Evolutionary conservation across 176 grass and related monocot genomes (phyloP), one percentile per base, ranked within the genome.

Genomic region (Guadua angustifolia): DNA sequence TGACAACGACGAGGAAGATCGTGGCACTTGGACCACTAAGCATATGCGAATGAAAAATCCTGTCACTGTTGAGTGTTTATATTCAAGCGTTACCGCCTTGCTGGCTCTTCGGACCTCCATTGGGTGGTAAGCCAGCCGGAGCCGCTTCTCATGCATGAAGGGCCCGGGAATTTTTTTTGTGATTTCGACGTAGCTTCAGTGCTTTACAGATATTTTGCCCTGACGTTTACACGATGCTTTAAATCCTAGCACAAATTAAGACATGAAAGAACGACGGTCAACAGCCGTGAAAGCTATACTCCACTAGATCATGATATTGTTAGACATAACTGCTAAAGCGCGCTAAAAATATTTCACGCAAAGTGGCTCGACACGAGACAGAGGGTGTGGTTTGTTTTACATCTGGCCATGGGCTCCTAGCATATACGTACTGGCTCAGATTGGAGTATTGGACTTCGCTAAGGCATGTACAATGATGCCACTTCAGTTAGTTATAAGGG

Each of bases 21-120:
- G 36, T 33, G 5, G 36, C 70, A 29, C 5, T 43, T 62, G 43
- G 29, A 29, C 52, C 43, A 19, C 49, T 21, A 64, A 64, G 32
- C 56, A 29, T 43, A 33, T 14, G 59, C 24, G 26, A n/a, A 36
- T 59, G 47, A 42, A 56, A 52, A 32, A 55, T 46, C 33, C 2
- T 55, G 63, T 52, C 43, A 4, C 42, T 63, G 32, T 44, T 10
- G 70, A 53, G 67, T 29, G 75, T 14, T 0, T 24, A 36, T 35
- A 36, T 12, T 35, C 39, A 73, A 66, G 59, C 60, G 66, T 26
- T 15, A 40, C 11, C 45, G 19, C 14, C 69, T 5, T 80, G 49
- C 5, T 66, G 63, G 18, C 86, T 58, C 29, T 81, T 85, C 61
- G 16, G 44, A 61, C 76, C 75, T 22, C 70, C 29, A 9, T 69